Percentiles rank a stretch among this genome's conserved stretches.
Evolutionary conservation across 2,329 filamentous ascomycete genomes (phyloP).

Genomic region (Diplocarpon rosae): DNA sequence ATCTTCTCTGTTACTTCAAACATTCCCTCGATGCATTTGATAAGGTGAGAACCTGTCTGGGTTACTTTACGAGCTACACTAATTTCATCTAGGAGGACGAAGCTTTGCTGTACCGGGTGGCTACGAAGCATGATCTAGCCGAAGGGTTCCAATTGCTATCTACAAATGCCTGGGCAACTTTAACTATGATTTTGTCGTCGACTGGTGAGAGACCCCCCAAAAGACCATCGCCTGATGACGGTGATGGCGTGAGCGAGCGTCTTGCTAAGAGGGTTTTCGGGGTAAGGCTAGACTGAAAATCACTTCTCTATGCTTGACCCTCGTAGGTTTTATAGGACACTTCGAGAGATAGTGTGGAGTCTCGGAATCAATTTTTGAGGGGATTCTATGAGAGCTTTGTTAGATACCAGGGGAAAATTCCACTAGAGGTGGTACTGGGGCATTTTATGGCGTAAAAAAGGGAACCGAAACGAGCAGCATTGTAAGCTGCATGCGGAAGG

Average conservation of each 20-base stretch:
- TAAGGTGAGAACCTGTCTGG: conserved; percentile 49
- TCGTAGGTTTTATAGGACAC: conserved; percentile 17
- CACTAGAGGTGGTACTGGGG: conserved; percentile 6
- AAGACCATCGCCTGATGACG: conserved; percentile 37
- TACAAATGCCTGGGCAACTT: conserved; percentile 85
- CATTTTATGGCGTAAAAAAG: conserved; percentile 15
- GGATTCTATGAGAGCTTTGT: neutral
- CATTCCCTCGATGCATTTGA: conserved; percentile 62
- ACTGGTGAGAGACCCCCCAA: conserved; percentile 94
- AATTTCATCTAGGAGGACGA: conserved; percentile 65
- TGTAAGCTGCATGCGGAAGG: conserved; percentile 4
- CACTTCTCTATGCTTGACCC: conserved; percentile 14
- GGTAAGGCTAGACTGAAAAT: conserved; percentile 37
- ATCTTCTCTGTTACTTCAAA: conserved; percentile 80
- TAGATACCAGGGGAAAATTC: conserved; percentile 1
- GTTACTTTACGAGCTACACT: conserved; percentile 5
- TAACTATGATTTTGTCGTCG: conserved; percentile 87
- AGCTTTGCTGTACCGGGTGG: conserved; percentile 72
- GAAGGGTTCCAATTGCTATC: conserved; percentile 76
- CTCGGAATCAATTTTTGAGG: neutral
- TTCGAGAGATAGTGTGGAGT: neutral
- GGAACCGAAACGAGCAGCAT: neutral
- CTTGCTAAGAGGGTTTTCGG: conserved; percentile 57
- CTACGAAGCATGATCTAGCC: conserved; percentile 66
- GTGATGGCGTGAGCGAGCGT: conserved; percentile 27